Conservation (phyloP, 2,329 filamentous ascomycete genomes). For the Ophiostoma novo-ulmi region DNA sequence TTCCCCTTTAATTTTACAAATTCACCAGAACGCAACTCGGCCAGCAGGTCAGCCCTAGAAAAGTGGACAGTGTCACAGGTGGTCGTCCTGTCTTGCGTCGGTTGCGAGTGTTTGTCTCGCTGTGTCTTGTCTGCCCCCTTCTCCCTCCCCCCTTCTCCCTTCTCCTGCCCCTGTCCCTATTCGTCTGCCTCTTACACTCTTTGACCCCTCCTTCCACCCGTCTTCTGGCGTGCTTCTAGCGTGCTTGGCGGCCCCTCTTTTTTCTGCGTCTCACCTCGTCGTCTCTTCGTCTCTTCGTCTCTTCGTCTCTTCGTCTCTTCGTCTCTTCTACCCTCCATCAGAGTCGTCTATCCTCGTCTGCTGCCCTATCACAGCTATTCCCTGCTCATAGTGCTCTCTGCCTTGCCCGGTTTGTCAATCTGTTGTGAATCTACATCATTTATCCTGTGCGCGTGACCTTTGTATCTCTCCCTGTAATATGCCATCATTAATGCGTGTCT, state of each 20-base stretch:
- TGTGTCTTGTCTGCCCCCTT: too few relatives aligned
- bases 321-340: neutral
- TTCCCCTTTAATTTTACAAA: neutral
- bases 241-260: conserved; percentile 14
- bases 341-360: too few relatives aligned
- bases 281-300: neutral
- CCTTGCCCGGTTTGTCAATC: neutral
- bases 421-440: neutral
- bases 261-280: neutral
- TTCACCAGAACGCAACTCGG: too few relatives aligned
- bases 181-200: neutral
- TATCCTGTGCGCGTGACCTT: neutral
- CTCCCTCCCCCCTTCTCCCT: neutral
- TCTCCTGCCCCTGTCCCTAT: neutral
- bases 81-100: neutral
- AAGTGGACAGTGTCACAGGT: conserved; percentile 18
- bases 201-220: conserved; percentile 17
- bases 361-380: too few relatives aligned
- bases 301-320: neutral
- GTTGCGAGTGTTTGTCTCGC: neutral
- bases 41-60: conserved; percentile 22
- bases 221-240: conserved; percentile 24
- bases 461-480: neutral
- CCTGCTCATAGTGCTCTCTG: neutral
- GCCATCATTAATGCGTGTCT: neutral